Conservation (phyloP, 306 rosid species). For the Quercus suber region DNA sequence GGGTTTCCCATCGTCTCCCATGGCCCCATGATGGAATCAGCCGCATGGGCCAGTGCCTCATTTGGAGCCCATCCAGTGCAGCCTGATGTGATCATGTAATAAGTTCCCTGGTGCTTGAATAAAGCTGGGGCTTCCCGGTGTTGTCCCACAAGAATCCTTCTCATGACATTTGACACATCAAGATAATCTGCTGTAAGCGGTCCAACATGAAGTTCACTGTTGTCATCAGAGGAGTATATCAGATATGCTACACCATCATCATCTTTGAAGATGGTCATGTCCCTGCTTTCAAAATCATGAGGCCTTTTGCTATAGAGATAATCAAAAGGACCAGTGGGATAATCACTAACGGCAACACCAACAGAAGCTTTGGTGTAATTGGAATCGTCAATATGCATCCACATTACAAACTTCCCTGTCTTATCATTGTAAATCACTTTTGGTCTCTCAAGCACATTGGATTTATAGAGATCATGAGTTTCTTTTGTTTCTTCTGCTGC, state of each 20-base stretch:
- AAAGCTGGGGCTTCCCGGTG: conserved; percentile 97
- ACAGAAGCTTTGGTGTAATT: conserved; percentile 94
- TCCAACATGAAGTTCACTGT: conserved; percentile 93
- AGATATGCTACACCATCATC: conserved; percentile 82
- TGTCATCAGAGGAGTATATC: conserved; percentile 92
- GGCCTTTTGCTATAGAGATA: conserved; percentile 89
- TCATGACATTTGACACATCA: conserved; percentile 51
- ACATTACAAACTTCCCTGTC: conserved; percentile 90
- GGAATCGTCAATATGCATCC: conserved; percentile 95
- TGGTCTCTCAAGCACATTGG: conserved; percentile 94
- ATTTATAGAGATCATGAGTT: conserved; percentile 85
- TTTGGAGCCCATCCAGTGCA: conserved; percentile 99
- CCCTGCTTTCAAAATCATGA: conserved; percentile 91
- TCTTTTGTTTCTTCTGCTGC: conserved; percentile 79
- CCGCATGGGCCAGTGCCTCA: conserved; percentile 88
- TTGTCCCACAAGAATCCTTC: conserved; percentile 81
- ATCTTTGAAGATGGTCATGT: conserved; percentile 93
- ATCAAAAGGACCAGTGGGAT: conserved; percentile 81
- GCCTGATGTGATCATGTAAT: conserved; percentile 98
- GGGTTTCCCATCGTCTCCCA: conserved; percentile 97
- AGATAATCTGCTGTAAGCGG: conserved; percentile 80
- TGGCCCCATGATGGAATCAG: conserved; percentile 84
- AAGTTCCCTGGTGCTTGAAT: conserved; percentile 81
- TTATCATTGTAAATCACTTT: conserved; percentile 84
- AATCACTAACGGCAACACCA: conserved; percentile 78